Evolutionary conservation across 1,284 basidiomycete species (phyloP).

Genomic region (Paramarasmius palmivorus): DNA sequence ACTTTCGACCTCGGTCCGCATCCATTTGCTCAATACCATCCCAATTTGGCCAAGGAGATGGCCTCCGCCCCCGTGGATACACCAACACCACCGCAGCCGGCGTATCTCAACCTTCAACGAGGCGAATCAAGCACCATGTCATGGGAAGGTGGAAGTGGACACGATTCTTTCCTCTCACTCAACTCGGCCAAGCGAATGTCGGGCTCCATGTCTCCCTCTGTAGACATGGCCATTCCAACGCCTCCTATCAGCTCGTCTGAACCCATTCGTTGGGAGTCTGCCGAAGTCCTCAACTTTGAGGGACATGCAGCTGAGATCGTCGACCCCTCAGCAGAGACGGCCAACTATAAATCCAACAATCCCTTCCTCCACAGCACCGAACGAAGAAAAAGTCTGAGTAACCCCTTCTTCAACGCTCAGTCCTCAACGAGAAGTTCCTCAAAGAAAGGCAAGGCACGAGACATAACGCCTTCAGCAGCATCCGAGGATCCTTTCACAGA

Average conservation of each 20-base stretch:
- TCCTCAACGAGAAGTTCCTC: slow-evolving; percentile 18
- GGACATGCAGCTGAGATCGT: slow-evolving; percentile 27
- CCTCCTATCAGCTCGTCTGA: slow-evolving; percentile 50
- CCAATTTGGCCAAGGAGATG: slow-evolving; percentile 54
- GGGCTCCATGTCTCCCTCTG: slow-evolving; percentile 47
- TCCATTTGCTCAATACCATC: slow-evolving; percentile 52
- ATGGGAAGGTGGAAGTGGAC: slow-evolving; percentile 56
- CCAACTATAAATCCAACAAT: slow-evolving; percentile 27
- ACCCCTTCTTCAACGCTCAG: slow-evolving; percentile 67
- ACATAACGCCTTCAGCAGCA: slow-evolving; percentile 38
- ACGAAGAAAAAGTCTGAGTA: slow-evolving; percentile 42
- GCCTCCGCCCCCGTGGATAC: slow-evolving; percentile 28
- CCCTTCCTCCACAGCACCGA: slow-evolving; percentile 44
- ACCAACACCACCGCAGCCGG: slow-evolving; percentile 40
- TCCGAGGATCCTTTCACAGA: slow-evolving; percentile 22
- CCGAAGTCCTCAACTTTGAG: slow-evolving; percentile 59
- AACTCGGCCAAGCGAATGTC: slow-evolving; percentile 32
- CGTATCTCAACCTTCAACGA: slow-evolving; percentile 37
- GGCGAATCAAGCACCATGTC: slow-evolving; percentile 42
- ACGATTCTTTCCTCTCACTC: slow-evolving; percentile 52
- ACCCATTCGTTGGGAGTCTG: slow-evolving; percentile 68
- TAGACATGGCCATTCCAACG: slow-evolving; percentile 57
- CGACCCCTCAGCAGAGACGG: slow-evolving; percentile 22
- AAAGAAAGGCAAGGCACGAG: slow-evolving; percentile 25
- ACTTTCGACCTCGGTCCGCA: slow-evolving; percentile 34